Conservation (phyloP, 1,139 yeast species). For the Saccharomycopsis hybrid region DNA sequence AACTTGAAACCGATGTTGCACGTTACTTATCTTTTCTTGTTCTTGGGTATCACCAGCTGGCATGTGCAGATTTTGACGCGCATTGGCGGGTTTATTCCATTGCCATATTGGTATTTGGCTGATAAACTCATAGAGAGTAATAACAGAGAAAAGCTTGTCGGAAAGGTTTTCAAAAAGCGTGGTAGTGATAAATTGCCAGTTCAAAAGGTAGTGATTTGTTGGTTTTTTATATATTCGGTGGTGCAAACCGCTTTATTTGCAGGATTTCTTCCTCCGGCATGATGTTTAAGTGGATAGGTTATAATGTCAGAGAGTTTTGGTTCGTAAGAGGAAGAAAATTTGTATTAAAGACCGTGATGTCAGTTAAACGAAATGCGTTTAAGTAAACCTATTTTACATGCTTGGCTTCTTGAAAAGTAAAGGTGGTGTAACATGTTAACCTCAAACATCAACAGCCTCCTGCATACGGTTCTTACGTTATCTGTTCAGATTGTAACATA, state of each 20-base stretch:
- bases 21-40: conserved; percentile 37
- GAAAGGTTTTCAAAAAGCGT: conserved; percentile 24
- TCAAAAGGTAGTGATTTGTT: conserved; percentile 31
- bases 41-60: conserved; percentile 56
- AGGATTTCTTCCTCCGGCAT: conserved; percentile 73
- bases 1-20: conserved; percentile 36
- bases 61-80: conserved; percentile 85
- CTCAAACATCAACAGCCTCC: too few species aligned
- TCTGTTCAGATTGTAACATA: too few species aligned
- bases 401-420: too few species aligned
- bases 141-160: conserved; percentile 17
- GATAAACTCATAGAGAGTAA: conserved; percentile 26
- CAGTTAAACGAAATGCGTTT: too few species aligned
- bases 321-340: too few species aligned
- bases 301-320: too few species aligned
- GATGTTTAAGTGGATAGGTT: too few species aligned
- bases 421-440: too few species aligned
- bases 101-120: conserved; percentile 68
- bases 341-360: too few species aligned
- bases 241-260: conserved; percentile 57
- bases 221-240: conserved; percentile 43
- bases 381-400: too few species aligned
- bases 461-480: too few species aligned
- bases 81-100: conserved; percentile 68
- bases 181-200: conserved; percentile 4